Evolutionary conservation across 2,329 filamentous ascomycete species (phyloP), one percentile per base, ranked within the genome.

Genomic region (Geosmithia morbida): DNA sequence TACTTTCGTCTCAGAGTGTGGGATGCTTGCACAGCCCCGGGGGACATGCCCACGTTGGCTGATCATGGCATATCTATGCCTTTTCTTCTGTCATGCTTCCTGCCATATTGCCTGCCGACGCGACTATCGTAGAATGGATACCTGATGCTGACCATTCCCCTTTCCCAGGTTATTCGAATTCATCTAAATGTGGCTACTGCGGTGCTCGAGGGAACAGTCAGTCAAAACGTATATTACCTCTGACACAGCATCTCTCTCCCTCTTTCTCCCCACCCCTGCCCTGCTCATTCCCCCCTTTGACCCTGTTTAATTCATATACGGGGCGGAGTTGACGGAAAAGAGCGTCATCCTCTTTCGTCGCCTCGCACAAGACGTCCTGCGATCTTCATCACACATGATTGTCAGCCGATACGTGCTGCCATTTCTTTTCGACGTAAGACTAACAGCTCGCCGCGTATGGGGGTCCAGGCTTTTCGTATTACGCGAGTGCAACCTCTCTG

Each of bases 391-490:
- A 5, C 33, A 37, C 33, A 7, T 37, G 6, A 37, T 16, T 22
- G 33, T 17, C 45, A 41, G 30, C 16, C 45, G 18, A 46, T 22
- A 20, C 39, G 33, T 37, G 33, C 33, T 16, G 14, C 33, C 6
- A 37, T 37, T 5, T 5, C n/a, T n/a, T 3, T 56, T 53, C 52
- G 52, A 53, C 49, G 48, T 52, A 50, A 46, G 41, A 56, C 60
- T 63, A 48, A 59, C 55, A 46, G 13, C 19, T 55, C 50, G 33
- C 33, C 33, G 13, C 44, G 40, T 51, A 42, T 44, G 45, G 26
- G 47, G 10, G 42, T 50, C 26, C 56, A 87, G 85, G 83, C 56
- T 83, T 75, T 57, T 83, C 80, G 26, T 89, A 87, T 63, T 88
- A 86, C 66, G 77, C 77, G 39, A 70, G 69, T 45, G 71, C 83